Conservation (phyloP, 176 grass and related monocot species). For the Rhipidocladum racemiflorum region DNA sequence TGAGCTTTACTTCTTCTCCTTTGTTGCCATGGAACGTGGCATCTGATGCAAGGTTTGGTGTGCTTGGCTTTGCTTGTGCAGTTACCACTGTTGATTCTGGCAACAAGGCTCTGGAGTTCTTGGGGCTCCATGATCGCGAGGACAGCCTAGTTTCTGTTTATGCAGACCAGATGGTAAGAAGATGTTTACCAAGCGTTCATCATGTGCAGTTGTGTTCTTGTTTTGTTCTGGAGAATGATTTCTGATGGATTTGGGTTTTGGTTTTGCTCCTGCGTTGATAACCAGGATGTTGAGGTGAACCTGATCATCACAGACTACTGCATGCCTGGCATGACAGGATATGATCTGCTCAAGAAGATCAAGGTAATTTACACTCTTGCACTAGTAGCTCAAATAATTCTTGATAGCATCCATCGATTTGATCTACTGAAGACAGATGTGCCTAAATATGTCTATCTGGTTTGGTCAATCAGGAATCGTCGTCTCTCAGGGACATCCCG, state of each 20-base stretch:
- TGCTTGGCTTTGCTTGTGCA: slow-evolving; percentile 23
- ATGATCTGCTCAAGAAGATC: slow-evolving; percentile 93
- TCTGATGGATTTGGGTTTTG: slow-evolving; percentile 4
- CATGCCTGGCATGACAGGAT: slow-evolving; percentile 97
- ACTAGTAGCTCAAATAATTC: background rate
- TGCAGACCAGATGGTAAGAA: slow-evolving; percentile 56
- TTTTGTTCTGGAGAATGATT: background rate
- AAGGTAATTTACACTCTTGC: slow-evolving; percentile 40
- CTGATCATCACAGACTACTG: slow-evolving; percentile 96
- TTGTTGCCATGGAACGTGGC: background rate
- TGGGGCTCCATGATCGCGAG: slow-evolving; percentile 54
- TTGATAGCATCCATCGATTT: slow-evolving; percentile 7
- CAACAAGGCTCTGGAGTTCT: slow-evolving; percentile 71
- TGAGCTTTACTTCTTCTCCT: background rate
- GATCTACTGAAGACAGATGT: background rate
- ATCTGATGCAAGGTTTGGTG: slow-evolving; percentile 3
- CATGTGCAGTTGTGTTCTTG: background rate
- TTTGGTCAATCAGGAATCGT: slow-evolving; percentile 57
- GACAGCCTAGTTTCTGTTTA: slow-evolving; percentile 25
- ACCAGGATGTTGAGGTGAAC: slow-evolving; percentile 73
- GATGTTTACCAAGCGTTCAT: background rate
- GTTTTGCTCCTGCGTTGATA: slow-evolving; percentile 27
- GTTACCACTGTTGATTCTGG: slow-evolving; percentile 85
- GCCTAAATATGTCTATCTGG: slow-evolving; percentile 13
- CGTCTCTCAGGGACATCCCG: slow-evolving; percentile 72